Base-by-base conservation (phyloP, 1,284 basidiomycete species). In the Pisolithus thermaeus region DNA sequence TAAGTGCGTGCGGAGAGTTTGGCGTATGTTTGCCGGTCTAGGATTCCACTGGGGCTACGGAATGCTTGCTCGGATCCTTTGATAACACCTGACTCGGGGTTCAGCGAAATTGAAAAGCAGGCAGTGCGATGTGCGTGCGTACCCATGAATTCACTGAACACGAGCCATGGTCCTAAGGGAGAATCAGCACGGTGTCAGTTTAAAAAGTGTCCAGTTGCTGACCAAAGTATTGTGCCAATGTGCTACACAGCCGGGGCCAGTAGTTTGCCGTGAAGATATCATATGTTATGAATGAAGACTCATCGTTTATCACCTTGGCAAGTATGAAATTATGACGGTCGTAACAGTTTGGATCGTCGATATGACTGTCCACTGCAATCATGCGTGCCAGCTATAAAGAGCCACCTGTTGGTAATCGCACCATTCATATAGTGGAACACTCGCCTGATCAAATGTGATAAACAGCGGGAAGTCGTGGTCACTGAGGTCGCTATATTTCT, bases 401-500 rank as follows among this genome's bases (percentile, higher is more conserved):
- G 8, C 22, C 14, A 39, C 16, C 16, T 9, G 6, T 45, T 32
- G n/a, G 14, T 18, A 35, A 8, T 45, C 38, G 30, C 22, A 32
- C n/a, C 11, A 45, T 32, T 3, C 8, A 18, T 44, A 3, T 16
- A n/a, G 35, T 37, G 14, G 20, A 50, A 32, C 41, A 56, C 70
- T 36, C 55, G 85, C 86, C 53, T 75, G 72, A 55, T 86, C 78
- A 45, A 80, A 83, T 0, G 84, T 85, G 9, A 86, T 61, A 54
- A 90, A 90, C 51, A 89, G 63, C 0, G 87, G 87, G 53, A 88
- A 90, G 59, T 90, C 79, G 0, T 70, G 61, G 30, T 84, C 83
- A 40, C 38, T 58, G 3, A 89, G 66, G 12, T 76, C 72, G 37
- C 81, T 81, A 56, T 79, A 88, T 16, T 64, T 70, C 18, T 61